Evolutionary conservation across 768 basidiomycete genomes (phyloP).

Genomic region (Pleurotus ostreatus): DNA sequence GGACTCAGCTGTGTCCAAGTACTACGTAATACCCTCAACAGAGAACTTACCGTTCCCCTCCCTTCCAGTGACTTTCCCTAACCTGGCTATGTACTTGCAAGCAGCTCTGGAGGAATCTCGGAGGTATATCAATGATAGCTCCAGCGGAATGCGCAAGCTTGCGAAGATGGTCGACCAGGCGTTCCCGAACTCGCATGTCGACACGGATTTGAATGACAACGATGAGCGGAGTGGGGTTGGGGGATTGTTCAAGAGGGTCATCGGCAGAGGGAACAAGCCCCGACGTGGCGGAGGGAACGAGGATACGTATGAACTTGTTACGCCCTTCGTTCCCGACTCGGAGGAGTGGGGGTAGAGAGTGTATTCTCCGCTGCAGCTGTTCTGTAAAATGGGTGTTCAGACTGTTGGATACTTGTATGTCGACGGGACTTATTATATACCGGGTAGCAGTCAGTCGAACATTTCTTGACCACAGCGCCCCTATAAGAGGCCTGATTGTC

Average conservation of each 20-base stretch:
- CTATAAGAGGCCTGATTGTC: too few relatives aligned
- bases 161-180: constrained; percentile 66
- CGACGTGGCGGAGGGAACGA: constrained; percentile 58
- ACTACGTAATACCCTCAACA: constrained; percentile 66
- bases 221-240: constrained; percentile 36
- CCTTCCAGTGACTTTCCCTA: constrained; percentile 72
- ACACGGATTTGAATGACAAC: constrained; percentile 20
- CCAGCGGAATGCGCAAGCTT: constrained; percentile 59
- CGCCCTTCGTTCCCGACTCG: constrained; percentile 68
- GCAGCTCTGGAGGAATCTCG: constrained; percentile 69
- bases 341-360: constrained; percentile 53
- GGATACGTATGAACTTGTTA: constrained; percentile 78
- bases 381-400: too few relatives aligned
- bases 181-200: constrained; percentile 42
- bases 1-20: constrained; percentile 62
- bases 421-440: too few relatives aligned
- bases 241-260: constrained; percentile 58
- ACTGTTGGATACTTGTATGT: too few relatives aligned
- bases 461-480: too few relatives aligned
- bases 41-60: constrained; percentile 57
- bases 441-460: too few relatives aligned
- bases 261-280: constrained; percentile 43
- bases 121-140: constrained; percentile 52
- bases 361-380: too few relatives aligned
- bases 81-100: constrained; percentile 72